Evolutionary conservation across 2,329 filamentous ascomycete genomes (phyloP).

Genomic region (Paramyrothecium roridum): DNA sequence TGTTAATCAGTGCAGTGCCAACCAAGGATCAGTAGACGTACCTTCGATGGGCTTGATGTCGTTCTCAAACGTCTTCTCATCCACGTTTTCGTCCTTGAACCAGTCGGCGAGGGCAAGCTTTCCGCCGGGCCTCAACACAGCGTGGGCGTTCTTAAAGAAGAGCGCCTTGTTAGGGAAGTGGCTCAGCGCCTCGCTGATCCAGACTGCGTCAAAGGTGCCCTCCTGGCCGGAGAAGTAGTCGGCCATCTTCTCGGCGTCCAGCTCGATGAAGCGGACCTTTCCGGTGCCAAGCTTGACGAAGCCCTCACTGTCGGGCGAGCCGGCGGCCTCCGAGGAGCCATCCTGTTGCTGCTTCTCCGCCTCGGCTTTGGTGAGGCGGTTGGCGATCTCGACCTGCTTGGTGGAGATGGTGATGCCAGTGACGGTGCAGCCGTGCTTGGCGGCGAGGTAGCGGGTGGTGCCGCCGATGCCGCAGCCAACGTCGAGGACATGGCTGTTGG

Average conservation of each 20-base stretch:
- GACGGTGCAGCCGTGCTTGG: constrained; percentile 46
- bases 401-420: constrained; percentile 60
- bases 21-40: constrained; percentile 13
- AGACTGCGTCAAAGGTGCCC: constrained; percentile 51
- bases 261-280: constrained; percentile 51
- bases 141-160: constrained; percentile 52
- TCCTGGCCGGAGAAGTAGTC: constrained; percentile 40
- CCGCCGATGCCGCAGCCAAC: constrained; percentile 61
- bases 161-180: constrained; percentile 57
- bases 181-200: constrained; percentile 60
- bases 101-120: constrained; percentile 58
- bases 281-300: constrained; percentile 39
- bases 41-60: constrained; percentile 60
- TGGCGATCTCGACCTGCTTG: constrained; percentile 57
- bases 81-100: constrained; percentile 52
- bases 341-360: background rate
- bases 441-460: constrained; percentile 54
- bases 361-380: constrained; percentile 37
- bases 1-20: background rate
- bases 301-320: constrained; percentile 15
- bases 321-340: constrained; percentile 18
- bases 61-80: constrained; percentile 37
- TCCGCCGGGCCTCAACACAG: constrained; percentile 44
- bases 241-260: constrained; percentile 60
- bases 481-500: constrained; percentile 41